A percentile compares a stretch with the other conserved stretches of the same genome.
phyloP scores from a whole-genome alignment of 2,329 filamentous ascomycete genomes.

The Ophiognomonia clavigignenti-juglandacearum region DNA sequence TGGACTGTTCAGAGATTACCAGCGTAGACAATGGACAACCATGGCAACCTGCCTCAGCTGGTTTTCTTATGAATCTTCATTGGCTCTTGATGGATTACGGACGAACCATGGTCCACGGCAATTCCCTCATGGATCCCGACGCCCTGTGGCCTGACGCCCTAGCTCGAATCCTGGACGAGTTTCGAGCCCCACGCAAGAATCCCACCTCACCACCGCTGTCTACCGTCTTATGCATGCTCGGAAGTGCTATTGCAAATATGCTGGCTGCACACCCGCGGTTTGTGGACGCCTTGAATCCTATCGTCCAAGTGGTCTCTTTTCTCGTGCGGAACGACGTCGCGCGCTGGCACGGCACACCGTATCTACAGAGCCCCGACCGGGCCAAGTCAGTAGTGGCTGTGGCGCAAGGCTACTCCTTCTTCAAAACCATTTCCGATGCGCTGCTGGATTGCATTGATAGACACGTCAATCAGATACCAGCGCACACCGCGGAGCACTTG shows the following conservation, averaged over 20 bases:
- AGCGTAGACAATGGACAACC: constrained; percentile 23
- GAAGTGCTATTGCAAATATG: constrained; percentile 33
- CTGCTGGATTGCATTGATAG: constrained; percentile 49
- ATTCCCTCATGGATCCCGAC: constrained; percentile 17
- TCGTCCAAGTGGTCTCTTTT: constrained; percentile 27
- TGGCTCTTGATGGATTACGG: constrained; percentile 11
- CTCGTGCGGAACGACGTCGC: constrained; percentile 16
- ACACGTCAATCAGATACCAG: constrained; percentile 45
- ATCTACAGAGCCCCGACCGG: constrained; percentile 20
- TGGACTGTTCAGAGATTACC: constrained; percentile 39
- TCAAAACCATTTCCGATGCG: constrained; percentile 35
- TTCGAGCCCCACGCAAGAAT: constrained; percentile 30
- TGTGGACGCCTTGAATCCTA: constrained; percentile 35
- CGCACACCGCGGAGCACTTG: constrained; percentile 36
- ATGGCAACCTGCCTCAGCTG: constrained; percentile 34
- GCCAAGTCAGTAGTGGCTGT: constrained; percentile 31
- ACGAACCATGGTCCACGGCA: not conserved
- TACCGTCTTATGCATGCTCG: constrained; percentile 38
- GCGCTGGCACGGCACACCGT: constrained; percentile 15
- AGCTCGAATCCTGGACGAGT: constrained; percentile 36
- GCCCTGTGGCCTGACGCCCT: constrained; percentile 25
- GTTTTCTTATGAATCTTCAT: constrained; percentile 38
- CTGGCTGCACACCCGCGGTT: constrained; percentile 43
- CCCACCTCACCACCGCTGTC: constrained; percentile 21
- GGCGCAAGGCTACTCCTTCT: constrained; percentile 32